Evolutionary conservation across 306 rosid genomes (phyloP), one percentile per base, ranked within the genome.

Genomic region (Heteromeles arbutifolia): DNA sequence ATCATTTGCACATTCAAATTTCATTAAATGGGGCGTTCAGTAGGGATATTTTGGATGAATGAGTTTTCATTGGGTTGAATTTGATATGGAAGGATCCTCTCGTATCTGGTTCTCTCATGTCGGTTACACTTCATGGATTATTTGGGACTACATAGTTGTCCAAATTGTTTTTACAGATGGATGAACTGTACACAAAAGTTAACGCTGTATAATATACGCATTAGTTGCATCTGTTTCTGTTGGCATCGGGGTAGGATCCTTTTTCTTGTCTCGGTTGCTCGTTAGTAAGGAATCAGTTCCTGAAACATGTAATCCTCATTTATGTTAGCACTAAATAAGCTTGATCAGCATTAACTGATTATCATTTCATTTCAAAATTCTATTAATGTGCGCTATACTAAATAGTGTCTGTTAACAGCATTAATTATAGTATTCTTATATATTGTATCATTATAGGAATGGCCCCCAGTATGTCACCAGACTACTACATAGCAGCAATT

Each of bases 391-490:
- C 74, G 76, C 80, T 78, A 52, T 52, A 29, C 80, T 75, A 52
- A 57, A 39, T 78, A 73, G 77, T 75, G 79, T 78, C 80, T 77
- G 70, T 81, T 79, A 82, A 78, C 76, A 72, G 74, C 82, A 79
- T 75, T 65, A 76, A 64, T 79, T 43, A 12, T 84, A 88, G 87
- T 85, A 84, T 89, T 81, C 87, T 82, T 83, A 83, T 86, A 80
- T 86, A 88, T 84, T 87, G 84, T 81, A 88, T 90, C 84, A 86
- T 87, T 88, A 78, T 92, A 94, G 98, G 97, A 86, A 85, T 79
- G 73, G 84, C 87, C 85, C 93, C 87, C 86, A 86, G 81, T 81
- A 72, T 88, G 86, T 77, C 88, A 72, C 86, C 94, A 86, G 80
- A 92, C 85, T 79, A 90, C 79, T 82, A 88, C 84, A 81, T 87